phyloP scores from a whole-genome alignment of 441 rosid species.

The Bocquillonia castaneifolia region DNA sequence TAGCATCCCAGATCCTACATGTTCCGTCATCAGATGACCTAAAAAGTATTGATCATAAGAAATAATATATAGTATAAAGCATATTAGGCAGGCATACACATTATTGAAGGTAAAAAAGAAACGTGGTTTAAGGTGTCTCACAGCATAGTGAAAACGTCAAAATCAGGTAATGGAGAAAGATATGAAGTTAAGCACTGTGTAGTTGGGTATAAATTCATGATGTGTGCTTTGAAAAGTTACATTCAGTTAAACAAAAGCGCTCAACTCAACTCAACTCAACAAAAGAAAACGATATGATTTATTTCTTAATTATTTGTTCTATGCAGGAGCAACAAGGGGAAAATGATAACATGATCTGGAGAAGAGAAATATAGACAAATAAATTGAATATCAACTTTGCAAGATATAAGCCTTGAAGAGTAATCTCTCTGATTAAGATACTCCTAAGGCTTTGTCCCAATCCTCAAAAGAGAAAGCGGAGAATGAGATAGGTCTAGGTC shows the following conservation, averaged over 20 bases:
- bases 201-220: background rate
- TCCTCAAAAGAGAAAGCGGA: background rate
- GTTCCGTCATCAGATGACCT: conserved; percentile 99
- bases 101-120: background rate
- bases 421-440: background rate
- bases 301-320: too few species aligned
- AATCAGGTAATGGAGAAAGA: background rate
- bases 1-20: conserved; percentile 99
- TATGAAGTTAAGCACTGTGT: background rate
- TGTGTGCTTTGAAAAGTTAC: background rate
- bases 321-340: too few species aligned
- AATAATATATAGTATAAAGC: conserved; percentile 4
- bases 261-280: background rate
- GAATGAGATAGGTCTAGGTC: background rate
- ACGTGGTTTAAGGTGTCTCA: background rate
- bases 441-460: background rate
- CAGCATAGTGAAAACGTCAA: background rate
- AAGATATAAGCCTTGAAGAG: background rate
- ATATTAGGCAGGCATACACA: background rate
- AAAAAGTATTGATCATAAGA: conserved; percentile 29
- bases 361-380: conserved; percentile 8
- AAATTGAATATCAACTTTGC: background rate
- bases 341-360: background rate
- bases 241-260: background rate
- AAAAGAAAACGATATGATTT: too few species aligned